These are phyloP conservation scores for Verticillium tricorpus DNA, from an alignment of 2,329 filamentous ascomycete genomes.

Conservation along the genomic window DNA sequence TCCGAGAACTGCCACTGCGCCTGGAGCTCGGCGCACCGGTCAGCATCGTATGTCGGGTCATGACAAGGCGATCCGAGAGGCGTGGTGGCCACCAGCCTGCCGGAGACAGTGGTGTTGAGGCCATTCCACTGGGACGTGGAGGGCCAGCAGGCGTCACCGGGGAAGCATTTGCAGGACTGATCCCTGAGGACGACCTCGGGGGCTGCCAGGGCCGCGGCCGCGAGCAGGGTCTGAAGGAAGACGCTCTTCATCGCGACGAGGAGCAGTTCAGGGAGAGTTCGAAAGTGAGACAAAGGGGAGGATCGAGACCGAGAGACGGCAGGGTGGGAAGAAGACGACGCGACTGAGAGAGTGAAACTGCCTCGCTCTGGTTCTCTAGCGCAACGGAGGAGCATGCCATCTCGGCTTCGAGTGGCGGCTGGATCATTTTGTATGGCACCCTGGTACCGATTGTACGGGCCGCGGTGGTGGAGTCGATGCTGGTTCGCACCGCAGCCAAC, in stretches of 20 bases:
- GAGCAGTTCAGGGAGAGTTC: neutral
- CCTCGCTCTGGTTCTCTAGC: neutral
- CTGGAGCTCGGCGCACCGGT: conserved; percentile 19
- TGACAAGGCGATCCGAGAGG: conserved; percentile 25
- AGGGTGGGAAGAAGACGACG: neutral
- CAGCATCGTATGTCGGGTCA: conserved; percentile 19
- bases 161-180: conserved; percentile 20
- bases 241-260: neutral
- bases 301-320: neutral
- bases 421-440: neutral
- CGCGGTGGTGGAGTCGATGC: neutral
- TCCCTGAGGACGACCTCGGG: neutral
- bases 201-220: neutral
- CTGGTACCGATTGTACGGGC: neutral
- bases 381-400: neutral
- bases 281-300: neutral
- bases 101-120: conserved; percentile 27
- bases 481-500: neutral
- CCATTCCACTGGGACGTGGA: conserved; percentile 21
- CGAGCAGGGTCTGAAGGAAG: neutral
- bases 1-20: conserved; percentile 21
- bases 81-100: conserved; percentile 24
- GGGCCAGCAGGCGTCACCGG: conserved; percentile 22
- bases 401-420: neutral
- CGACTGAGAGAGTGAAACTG: neutral